Evolutionary conservation across 352 stramenopile species (phyloP), one percentile per base, ranked within the genome.

Genomic region (Phytophthora sp.): DNA sequence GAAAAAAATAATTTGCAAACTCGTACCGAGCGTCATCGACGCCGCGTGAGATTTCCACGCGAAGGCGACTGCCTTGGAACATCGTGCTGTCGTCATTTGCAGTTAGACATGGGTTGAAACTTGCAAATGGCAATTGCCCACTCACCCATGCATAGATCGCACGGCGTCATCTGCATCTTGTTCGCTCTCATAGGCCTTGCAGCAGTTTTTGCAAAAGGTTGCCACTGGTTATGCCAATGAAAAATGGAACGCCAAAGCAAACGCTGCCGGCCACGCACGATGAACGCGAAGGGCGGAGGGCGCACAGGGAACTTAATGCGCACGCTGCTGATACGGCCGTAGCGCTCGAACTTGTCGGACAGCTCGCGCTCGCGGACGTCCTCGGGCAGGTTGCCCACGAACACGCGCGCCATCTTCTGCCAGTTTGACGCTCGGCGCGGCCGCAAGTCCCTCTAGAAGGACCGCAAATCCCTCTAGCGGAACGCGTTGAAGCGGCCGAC

Each of bases 361-460:
- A 91, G 66, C 2, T 91, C 79, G 32, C 57, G 70, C 63, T 92
- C 81, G 21, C 69, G 72, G 49, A 91, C 66, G 39, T 76, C 57
- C 1, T 76, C 57, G 46, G 85, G 81, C 53, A 94, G 43, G 53
- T 89, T 89, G 15, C 83, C 82, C 24, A 91, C 81, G 49, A 77
- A 85, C 49, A 85, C 70, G 18, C 76, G 76, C 39, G 61, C 62
- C 72, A 82, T 84, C 26, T 20, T 24, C 11, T 8, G n/a, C n/a
- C n/a, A n/a, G n/a, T 20, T 5, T 26, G 39, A 31, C 20, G 17
- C 1, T 35, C 6, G 28, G 10, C 27, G 31, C n/a, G n/a, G 30
- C 48, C 7, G n/a, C 7, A 32, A 52, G 31, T 30, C 12, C 32
- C 49, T 26, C 37, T n/a, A n/a, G n/a, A n/a, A n/a, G n/a, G n/a